A percentile compares a stretch with the other conserved stretches of the same genome.
These are phyloP conservation scores for Daedaleopsis sinensis DNA, from an alignment of 768 basidiomycete genomes.

Conservation along the genomic window DNA sequence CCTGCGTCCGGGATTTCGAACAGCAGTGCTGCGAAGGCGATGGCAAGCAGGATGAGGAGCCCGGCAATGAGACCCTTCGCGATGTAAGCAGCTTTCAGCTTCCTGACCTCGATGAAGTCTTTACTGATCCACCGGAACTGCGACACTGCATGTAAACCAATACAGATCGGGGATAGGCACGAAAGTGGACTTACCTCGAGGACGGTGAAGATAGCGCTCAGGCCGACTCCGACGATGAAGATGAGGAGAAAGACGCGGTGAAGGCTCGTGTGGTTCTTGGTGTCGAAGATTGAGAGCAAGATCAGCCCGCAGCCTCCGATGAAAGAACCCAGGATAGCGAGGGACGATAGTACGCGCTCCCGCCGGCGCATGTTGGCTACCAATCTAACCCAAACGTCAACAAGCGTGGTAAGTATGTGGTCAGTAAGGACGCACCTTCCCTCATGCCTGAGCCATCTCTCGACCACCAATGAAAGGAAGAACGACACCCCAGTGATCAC, in stretches of 20 bases:
- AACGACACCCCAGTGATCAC: constrained; percentile 65
- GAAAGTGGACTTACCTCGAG: constrained; percentile 51
- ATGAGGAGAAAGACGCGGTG: constrained; percentile 69
- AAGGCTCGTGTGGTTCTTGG: constrained; percentile 48
- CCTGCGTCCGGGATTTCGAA: constrained; percentile 50
- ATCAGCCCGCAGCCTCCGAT: constrained; percentile 69
- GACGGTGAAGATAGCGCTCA: constrained; percentile 77
- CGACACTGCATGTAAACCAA: neutral
- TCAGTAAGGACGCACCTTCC: constrained; percentile 47
- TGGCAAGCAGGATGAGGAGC: constrained; percentile 59
- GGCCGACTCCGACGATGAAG: constrained; percentile 71
- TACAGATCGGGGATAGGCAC: neutral
- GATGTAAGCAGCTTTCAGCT: constrained; percentile 57
- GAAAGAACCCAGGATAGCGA: constrained; percentile 64
- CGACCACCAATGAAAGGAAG: constrained; percentile 58
- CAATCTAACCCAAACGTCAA: neutral
- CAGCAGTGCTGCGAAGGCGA: constrained; percentile 62
- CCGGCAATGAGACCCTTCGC: constrained; percentile 63
- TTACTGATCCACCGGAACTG: constrained; percentile 70
- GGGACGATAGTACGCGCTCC: constrained; percentile 54
- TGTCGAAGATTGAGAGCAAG: constrained; percentile 74
- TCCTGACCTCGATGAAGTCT: constrained; percentile 48
- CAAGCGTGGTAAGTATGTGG: too few relatives aligned
- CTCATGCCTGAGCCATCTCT: constrained; percentile 66
- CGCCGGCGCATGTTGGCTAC: constrained; percentile 49